Conservation (phyloP, 164 flowering plant genomes). For the Protea cynaroides region DNA sequence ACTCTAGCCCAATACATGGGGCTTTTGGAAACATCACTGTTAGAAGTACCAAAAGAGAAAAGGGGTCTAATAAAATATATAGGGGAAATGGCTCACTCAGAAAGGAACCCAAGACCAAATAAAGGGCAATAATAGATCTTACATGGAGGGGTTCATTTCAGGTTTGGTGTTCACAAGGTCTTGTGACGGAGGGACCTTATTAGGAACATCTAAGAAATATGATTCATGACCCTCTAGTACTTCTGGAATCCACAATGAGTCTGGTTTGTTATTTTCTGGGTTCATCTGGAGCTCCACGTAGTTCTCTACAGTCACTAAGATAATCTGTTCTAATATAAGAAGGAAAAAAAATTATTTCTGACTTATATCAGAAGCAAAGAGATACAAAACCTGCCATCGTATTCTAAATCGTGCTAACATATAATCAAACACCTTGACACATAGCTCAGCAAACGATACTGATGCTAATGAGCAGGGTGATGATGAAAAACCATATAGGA, state of each 20-base stretch:
- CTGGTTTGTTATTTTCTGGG: slow-evolving; percentile 22
- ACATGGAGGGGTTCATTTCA: slow-evolving; percentile 37
- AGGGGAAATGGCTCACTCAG: neutral
- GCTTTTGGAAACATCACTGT: slow-evolving; percentile 53
- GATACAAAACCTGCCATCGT: no score
- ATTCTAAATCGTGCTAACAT: neutral
- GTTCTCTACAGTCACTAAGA: slow-evolving; percentile 71
- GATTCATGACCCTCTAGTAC: slow-evolving; percentile 21
- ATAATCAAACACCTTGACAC: neutral
- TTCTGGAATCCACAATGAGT: slow-evolving; percentile 31
- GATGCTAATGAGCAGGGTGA: neutral
- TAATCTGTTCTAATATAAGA: slow-evolving; percentile 42
- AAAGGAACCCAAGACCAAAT: neutral
- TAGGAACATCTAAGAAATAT: slow-evolving; percentile 20
- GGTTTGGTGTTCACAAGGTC: slow-evolving; percentile 19
- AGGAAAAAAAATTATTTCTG: neutral
- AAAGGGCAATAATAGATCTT: slow-evolving; percentile 13
- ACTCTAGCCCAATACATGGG: slow-evolving; percentile 82
- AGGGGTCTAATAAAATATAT: neutral
- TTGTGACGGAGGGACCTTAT: slow-evolving; percentile 23
- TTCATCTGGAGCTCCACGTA: slow-evolving; percentile 35
- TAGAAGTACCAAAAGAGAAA: slow-evolving; percentile 6
- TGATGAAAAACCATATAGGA: neutral
- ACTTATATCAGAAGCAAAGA: neutral
- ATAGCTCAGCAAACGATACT: neutral